Base-by-base conservation (phyloP, 1,284 basidiomycete genomes). In the Mycocalia duriaeana region DNA sequence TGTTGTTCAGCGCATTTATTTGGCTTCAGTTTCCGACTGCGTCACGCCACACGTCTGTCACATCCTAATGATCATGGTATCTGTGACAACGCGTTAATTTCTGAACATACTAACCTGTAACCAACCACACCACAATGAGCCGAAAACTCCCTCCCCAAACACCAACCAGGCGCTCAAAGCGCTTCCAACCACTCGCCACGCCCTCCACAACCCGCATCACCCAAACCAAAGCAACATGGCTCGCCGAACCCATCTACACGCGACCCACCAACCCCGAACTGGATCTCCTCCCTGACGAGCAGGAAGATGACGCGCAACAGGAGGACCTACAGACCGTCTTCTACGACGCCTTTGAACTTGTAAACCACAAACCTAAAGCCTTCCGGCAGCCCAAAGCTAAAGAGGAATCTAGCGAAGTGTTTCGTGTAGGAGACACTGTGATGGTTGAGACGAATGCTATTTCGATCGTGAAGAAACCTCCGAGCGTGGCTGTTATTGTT, bases 401-500 rank as follows among this genome's bases (percentile, higher is more conserved):
- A 13, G 56, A 54, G 25, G 51, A 53, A 41, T 18, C 46, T 19
- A 47, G 18, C 8, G n/a, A 49, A 64, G 70, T 49, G 53, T 86
- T 76, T 56, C 57, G 53, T 5, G 59, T 85, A 11, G 85, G 85
- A 0, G 83, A 88, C 57, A 80, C 82, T 0, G 76, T 88, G 1
- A 69, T 80, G 34, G 69, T 89, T n/a, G 68, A 73, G 38, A 82
- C 82, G 0, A 69, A 71, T 28, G 61, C 58, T 9, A 45, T 68
- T 5, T 66, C 62, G 40, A 54, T 59, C 37, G 60, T 66, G n/a
- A 68, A 64, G 26, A 66, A 64, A 20, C 66, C 66, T 11, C 76
- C 80, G 0, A 87, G 84, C 52, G 64, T 87, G 36, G 85, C 76
- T 2, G 77, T 85, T 42, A 80, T 88, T 44, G 63, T 76, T 14